Base-by-base conservation (phyloP, 2,329 filamentous ascomycete species). In the Aspergillus cejpii region DNA sequence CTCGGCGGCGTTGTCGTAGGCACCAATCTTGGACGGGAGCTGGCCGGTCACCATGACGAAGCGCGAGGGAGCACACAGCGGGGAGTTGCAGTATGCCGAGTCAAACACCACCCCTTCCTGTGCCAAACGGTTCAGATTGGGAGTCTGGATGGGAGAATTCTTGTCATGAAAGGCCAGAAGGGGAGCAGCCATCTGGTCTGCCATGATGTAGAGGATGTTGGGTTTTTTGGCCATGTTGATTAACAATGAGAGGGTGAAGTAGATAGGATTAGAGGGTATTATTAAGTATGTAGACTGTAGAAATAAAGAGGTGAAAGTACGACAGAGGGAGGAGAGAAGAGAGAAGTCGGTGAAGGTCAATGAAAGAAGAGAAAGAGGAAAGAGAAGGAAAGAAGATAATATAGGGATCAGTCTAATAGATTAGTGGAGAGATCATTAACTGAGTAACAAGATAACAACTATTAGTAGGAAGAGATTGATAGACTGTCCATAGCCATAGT, bases 41-140 rank as follows among this genome's bases (percentile, higher is more conserved):
- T 91, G 86, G 34, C 90, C 90, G 8, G 87, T 91, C 66, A 95
- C 90, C 84, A 96, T 87, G 65, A 87, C 88, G 80, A 94, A 94
- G 58, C 90, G 84, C 11, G 88, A 94, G 2, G 90, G 90, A 1
- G 89, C 90, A 66, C 90, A 96, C 29, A 96, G 81, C 5, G 90
- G 90, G 8, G 89, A 90, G 49, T 91, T 91, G 73, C 89, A 95
- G 74, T 96, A 96, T 15, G 90, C 90, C 28, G 85, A 92, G 64
- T 94, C 85, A 63, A 96, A 96, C 63, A 94, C 85, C 24, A 95
- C 89, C 7, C 88, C 85, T 49, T 80, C 80, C 53, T 83, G 79
- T 1, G 90, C 88, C 51, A 96, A 77, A 41, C 81, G 79, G 68
- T 96, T 87, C 48, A 96, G 79, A 70, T 96, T 83, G 38, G 90